Evolutionary conservation across 352 stramenopile species (phyloP).

Genomic region (Aphanomyces stellatus): DNA sequence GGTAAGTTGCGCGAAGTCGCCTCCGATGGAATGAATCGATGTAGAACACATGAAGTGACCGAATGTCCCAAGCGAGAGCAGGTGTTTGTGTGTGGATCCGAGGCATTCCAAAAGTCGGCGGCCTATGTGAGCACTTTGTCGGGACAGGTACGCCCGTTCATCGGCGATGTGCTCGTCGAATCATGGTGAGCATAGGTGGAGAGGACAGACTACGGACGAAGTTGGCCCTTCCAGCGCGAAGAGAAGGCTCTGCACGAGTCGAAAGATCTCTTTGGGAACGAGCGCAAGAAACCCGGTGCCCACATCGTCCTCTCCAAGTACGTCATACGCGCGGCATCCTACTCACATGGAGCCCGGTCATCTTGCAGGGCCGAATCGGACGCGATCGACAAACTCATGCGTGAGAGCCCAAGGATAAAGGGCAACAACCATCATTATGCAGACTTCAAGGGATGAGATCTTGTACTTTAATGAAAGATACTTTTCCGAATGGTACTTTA

Average conservation of each 20-base stretch:
- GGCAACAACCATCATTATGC: constrained; percentile 15
- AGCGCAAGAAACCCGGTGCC: neutral
- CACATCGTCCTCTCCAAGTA: neutral
- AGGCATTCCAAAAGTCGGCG: constrained; percentile 4
- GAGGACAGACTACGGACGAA: neutral
- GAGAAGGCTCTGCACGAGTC: constrained; percentile 4
- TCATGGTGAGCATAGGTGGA: neutral
- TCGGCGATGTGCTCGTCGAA: neutral
- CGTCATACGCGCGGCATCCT: neutral
- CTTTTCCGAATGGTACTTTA: too few relatives aligned
- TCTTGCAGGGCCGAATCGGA: neutral
- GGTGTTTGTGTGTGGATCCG: constrained; percentile 12
- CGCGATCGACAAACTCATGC: constrained; percentile 6
- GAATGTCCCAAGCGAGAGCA: constrained; percentile 16
- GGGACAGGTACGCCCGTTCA: neutral
- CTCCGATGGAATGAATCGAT: neutral
- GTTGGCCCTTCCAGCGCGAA: constrained; percentile 17
- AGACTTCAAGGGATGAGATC: neutral
- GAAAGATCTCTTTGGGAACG: constrained; percentile 18
- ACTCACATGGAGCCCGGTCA: neutral
- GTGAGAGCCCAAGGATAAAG: neutral
- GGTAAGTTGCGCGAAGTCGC: neutral
- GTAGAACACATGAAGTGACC: constrained; percentile 16
- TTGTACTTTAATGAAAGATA: neutral
- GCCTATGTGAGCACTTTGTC: constrained; percentile 10